A percentile compares a stretch with the other conserved stretches of the same genome.
Conservation (phyloP, 2,329 filamentous ascomycete genomes). For the Calonectria pteridis region DNA sequence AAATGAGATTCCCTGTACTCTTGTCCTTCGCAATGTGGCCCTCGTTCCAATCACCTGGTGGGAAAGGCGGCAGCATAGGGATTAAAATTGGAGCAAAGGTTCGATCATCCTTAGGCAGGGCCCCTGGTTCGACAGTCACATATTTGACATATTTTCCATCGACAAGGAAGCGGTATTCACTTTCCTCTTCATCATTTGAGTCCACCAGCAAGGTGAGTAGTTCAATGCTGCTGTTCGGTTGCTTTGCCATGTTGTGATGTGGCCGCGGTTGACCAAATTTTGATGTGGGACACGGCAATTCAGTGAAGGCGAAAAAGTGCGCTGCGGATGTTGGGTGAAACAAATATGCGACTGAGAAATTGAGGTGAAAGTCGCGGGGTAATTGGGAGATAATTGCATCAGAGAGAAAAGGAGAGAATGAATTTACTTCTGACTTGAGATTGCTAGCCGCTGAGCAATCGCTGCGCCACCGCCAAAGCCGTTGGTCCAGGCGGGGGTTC, state of each 20-base stretch:
- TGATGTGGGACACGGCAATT: too few relatives aligned
- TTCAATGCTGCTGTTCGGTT: constrained; percentile 37
- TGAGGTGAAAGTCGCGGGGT: too few relatives aligned
- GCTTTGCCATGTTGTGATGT: background rate
- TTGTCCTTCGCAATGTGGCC: background rate
- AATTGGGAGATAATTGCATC: background rate
- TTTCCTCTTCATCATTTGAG: constrained; percentile 34
- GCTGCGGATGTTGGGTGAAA: too few relatives aligned
- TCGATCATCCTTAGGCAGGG: constrained; percentile 29
- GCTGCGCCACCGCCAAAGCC: background rate
- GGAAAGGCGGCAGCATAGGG: background rate
- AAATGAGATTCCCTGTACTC: background rate
- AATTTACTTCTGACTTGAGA: too few relatives aligned
- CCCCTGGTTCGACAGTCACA: constrained; percentile 38
- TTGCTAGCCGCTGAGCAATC: too few relatives aligned
- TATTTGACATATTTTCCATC: constrained; percentile 43
- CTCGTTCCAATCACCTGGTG: background rate
- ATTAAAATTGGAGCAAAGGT: background rate
- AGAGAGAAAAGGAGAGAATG: background rate
- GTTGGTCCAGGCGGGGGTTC: background rate
- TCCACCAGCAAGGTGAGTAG: constrained; percentile 45
- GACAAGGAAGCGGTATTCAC: constrained; percentile 47
- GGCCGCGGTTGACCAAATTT: background rate
- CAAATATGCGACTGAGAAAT: too few relatives aligned
- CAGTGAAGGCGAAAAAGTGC: too few relatives aligned